These are phyloP conservation scores for Cladosporium phlei DNA, from an alignment of 2,329 filamentous ascomycete species.

Conservation along the genomic window DNA sequence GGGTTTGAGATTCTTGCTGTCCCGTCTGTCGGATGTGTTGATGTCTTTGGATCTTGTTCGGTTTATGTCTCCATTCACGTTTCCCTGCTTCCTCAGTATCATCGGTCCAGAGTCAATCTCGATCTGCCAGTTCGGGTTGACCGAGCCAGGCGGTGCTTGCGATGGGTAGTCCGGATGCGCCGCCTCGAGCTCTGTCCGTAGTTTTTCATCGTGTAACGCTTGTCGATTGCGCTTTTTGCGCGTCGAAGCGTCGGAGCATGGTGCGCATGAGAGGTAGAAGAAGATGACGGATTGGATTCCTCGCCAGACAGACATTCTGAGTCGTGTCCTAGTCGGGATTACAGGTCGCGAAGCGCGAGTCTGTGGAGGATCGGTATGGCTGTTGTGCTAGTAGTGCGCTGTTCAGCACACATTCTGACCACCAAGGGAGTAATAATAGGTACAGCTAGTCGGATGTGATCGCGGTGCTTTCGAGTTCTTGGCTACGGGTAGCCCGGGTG, in stretches of 20 bases:
- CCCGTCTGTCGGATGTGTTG: constrained; percentile 18
- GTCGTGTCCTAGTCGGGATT: no score
- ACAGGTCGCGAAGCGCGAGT: no score
- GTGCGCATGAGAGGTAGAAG: constrained; percentile 71
- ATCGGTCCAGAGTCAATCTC: constrained; percentile 76
- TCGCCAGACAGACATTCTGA: constrained; percentile 36
- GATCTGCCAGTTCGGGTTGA: constrained; percentile 83
- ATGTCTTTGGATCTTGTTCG: constrained; percentile 8
- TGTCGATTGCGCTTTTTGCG: constrained; percentile 66
- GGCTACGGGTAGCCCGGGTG: constrained; percentile 6
- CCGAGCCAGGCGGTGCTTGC: constrained; percentile 77
- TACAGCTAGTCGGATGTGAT: background rate
- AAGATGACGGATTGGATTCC: constrained; percentile 70
- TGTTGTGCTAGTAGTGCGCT: background rate
- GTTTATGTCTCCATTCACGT: constrained; percentile 9
- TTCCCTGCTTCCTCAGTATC: constrained; percentile 41
- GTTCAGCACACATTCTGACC: constrained; percentile 9
- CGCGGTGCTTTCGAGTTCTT: background rate
- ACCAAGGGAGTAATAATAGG: background rate
- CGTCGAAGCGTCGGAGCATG: constrained; percentile 67
- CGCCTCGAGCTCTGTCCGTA: constrained; percentile 61
- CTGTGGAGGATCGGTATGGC: background rate
- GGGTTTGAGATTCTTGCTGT: constrained; percentile 57
- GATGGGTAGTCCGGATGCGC: constrained; percentile 66
- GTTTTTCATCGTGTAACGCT: constrained; percentile 58